Base-by-base conservation (phyloP, 306 rosid species). In the Corylus americana region DNA sequence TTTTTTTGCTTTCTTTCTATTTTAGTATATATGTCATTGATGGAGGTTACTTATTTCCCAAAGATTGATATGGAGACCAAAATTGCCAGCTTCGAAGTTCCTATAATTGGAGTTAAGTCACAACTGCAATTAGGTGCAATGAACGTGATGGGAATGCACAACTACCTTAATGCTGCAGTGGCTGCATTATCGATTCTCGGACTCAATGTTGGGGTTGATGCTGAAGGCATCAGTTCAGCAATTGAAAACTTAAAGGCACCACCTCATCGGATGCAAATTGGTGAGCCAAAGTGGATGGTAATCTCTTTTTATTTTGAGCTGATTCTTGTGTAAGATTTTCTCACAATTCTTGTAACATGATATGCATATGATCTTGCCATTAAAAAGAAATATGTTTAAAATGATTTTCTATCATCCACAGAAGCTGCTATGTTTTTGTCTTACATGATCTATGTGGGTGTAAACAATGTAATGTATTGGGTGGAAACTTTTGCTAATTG, bases 201-300 rank as follows among this genome's bases (percentile, higher is more conserved):
- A 35, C 76, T 82, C 27, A 47, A 66, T 73, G 63, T 76, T 50
- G 86, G 79, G 74, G 35, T 82, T 58, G 76, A 78, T 78, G 50
- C 74, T 67, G 67, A 37, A 47, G 73, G 39, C 5, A 37, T 82
- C 17, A 78, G 79, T 78, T 63, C 79, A 73, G 47, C 82, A 55
- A 64, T 82, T 69, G 82, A 70, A 67, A 74, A 48, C 7, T 68
- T 82, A 71, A 73, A 66, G 75, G 25, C 76, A 29, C 86, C 79
- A 37, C 82, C 81, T 67, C 86, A 82, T 44, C 86, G 82, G 39
- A 82, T 82, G 82, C 76, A 82, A 73, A 82, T 72, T 74, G 77
- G 86, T 82, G 35, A 82, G 42, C 70, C 16, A 51, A 54, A 70
- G 62, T 55, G 55, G 48, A 82, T 51, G 44, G 37, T 50, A 11